Conservation (phyloP, 192 early-diverging fungal genomes). For the Coemansia aciculifera region DNA sequence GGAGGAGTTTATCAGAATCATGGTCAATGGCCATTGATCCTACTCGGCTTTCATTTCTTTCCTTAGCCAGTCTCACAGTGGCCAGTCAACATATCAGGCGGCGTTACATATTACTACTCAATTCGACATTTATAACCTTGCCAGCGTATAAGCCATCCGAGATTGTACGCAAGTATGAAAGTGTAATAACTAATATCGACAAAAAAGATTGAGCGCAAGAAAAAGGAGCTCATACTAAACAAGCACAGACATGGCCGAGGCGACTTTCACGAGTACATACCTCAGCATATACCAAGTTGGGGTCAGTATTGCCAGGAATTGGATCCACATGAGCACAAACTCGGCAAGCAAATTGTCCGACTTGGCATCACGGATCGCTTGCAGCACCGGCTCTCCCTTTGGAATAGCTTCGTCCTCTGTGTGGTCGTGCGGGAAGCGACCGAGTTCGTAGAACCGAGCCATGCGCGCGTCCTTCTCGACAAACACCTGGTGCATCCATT, state of each 20-base stretch:
- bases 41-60: not conserved
- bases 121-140: not conserved
- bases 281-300: constrained; percentile 30
- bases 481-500: constrained; percentile 79
- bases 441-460: constrained; percentile 74
- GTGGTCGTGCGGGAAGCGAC: constrained; percentile 62
- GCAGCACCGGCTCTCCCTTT: constrained; percentile 28
- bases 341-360: constrained; percentile 23
- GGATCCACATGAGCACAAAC: constrained; percentile 45
- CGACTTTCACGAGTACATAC: constrained; percentile 1
- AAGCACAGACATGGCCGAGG: constrained; percentile 2
- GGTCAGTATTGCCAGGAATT: constrained; percentile 41
- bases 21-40: constrained; percentile 58
- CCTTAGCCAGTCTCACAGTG: not conserved
- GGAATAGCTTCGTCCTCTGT: constrained; percentile 42
- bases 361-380: constrained; percentile 14
- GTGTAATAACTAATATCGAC: not conserved
- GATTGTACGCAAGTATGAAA: not conserved
- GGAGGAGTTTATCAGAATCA: constrained; percentile 80
- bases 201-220: not conserved
- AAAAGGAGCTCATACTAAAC: not conserved
- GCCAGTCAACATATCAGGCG: not conserved
- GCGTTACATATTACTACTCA: constrained; percentile 3
- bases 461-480: constrained; percentile 83
- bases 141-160: not conserved